Percentiles rank a stretch among this genome's conserved stretches.
phyloP scores from a whole-genome alignment of 129 eudicot species.

The Pulicaria dysenterica region DNA sequence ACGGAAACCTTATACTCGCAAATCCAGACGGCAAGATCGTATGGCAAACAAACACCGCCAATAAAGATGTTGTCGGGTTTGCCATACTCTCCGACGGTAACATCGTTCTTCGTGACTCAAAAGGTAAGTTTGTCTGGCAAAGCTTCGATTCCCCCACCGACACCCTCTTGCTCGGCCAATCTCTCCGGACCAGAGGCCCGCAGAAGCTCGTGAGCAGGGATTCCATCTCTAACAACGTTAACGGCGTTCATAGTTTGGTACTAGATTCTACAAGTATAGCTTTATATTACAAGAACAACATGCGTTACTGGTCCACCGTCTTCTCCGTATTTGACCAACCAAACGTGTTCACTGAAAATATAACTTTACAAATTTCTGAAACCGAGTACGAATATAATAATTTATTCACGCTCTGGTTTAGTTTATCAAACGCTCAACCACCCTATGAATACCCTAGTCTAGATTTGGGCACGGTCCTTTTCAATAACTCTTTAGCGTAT shows the following conservation, averaged over 20 bases:
- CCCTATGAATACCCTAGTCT: background rate
- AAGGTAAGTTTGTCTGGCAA: slow-evolving; percentile 54
- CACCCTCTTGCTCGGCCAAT: slow-evolving; percentile 49
- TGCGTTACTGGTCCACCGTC: slow-evolving; percentile 23
- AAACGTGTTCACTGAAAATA: slow-evolving; percentile 10
- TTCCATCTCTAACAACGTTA: slow-evolving; percentile 25
- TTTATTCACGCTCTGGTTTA: background rate
- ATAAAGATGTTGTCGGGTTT: slow-evolving; percentile 49
- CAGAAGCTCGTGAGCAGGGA: slow-evolving; percentile 44
- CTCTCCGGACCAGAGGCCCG: slow-evolving; percentile 24
- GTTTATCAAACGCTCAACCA: background rate
- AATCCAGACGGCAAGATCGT: slow-evolving; percentile 39
- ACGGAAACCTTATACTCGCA: slow-evolving; percentile 51
- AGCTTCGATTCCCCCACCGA: slow-evolving; percentile 61
- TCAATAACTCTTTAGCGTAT: slow-evolving; percentile 43
- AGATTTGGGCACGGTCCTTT: slow-evolving; percentile 13
- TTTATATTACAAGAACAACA: slow-evolving; percentile 36
- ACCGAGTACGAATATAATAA: slow-evolving; percentile 20
- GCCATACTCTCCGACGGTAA: slow-evolving; percentile 39
- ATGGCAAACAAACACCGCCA: slow-evolving; percentile 59
- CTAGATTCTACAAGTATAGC: slow-evolving; percentile 31
- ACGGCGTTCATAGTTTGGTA: slow-evolving; percentile 48
- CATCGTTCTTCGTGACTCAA: slow-evolving; percentile 44
- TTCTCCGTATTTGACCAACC: slow-evolving; percentile 9
- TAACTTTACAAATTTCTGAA: slow-evolving; percentile 11